Percentiles rank a stretch among this genome's conserved stretches.
Evolutionary conservation across 2,329 filamentous ascomycete genomes (phyloP).

Genomic region (Cytospora paraplurivora): DNA sequence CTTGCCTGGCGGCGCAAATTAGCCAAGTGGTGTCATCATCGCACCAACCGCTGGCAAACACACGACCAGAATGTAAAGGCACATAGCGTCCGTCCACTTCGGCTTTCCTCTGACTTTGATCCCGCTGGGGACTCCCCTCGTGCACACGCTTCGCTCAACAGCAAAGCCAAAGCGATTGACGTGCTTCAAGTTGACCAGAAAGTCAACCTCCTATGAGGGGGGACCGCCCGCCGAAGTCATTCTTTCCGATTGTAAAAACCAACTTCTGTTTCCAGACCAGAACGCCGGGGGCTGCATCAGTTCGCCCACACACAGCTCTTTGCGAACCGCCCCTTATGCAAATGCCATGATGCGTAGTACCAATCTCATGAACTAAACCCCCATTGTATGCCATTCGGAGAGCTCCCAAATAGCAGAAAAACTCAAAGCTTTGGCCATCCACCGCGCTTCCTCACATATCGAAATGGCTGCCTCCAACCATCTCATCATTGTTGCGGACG

Average conservation of each 20-base stretch:
- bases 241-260: conserved; percentile 17
- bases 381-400: conserved; percentile 20
- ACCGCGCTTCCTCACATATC: conserved; percentile 53
- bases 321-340: conserved; percentile 30
- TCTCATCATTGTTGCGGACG: conserved; percentile 62
- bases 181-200: conserved; percentile 16
- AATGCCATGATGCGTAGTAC: conserved; percentile 30
- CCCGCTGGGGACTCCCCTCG: conserved; percentile 6
- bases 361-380: conserved; percentile 26
- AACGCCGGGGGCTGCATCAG: conserved; percentile 28
- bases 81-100: conserved; percentile 1
- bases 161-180: conserved; percentile 18
- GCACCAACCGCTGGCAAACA: conserved; percentile 12
- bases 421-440: conserved; percentile 8
- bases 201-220: background rate
- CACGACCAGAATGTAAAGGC: conserved; percentile 4
- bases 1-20: conserved; percentile 9
- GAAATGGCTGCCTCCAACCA: conserved; percentile 65
- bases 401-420: conserved; percentile 2
- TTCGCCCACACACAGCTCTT: conserved; percentile 29
- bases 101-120: background rate
- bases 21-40: conserved; percentile 12
- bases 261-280: conserved; percentile 25
- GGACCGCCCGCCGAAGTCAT: conserved; percentile 12
- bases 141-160: conserved; percentile 19